Percentiles rank a stretch among this genome's conserved stretches.
Evolutionary conservation across 805 yeast species (phyloP).

Genomic region (fission yeast (Schizosaccharomyces pombe)): ASM294v3 CU329670.1:1831001-1831500

Average conservation of each 20-base stretch:
- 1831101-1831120: conserved; percentile 14
- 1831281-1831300: conserved; percentile 17
- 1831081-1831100: conserved; percentile 12
- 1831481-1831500: neutral
- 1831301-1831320: conserved; percentile 15
- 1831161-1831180: conserved; percentile 12
- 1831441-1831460: neutral
- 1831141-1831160: conserved; percentile 13
- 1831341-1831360: conserved; percentile 14
- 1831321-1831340: conserved; percentile 17
- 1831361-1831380: conserved; percentile 14
- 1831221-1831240: conserved; percentile 18
- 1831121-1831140: conserved; percentile 9
- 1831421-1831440: neutral
- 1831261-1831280: conserved; percentile 8
- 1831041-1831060: conserved; percentile 18
- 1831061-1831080: conserved; percentile 14
- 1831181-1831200: conserved; percentile 15
- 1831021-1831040: conserved; percentile 12
- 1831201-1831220: conserved; percentile 12
- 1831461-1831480: neutral
- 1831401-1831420: conserved; percentile 15
- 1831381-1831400: conserved; percentile 16
- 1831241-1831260: conserved; percentile 16
- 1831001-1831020: neutral